These are phyloP conservation scores for Cryptococcus sp. DNA, from an alignment of 1,284 basidiomycete genomes.

Conservation along the genomic window DNA sequence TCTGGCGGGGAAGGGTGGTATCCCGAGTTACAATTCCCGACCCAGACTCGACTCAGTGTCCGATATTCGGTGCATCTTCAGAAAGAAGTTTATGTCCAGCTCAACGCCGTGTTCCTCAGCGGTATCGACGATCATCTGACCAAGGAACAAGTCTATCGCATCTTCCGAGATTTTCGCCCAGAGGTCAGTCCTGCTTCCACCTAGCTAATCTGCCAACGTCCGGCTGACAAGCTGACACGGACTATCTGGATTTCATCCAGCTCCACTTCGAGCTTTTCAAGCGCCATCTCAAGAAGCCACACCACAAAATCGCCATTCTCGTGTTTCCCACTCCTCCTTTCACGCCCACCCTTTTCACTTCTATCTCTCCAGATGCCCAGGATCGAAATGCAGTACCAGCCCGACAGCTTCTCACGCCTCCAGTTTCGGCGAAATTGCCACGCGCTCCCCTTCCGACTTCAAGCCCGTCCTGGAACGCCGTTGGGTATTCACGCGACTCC, in stretches of 20 bases:
- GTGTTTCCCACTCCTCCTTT: neutral
- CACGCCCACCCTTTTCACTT: too few relatives aligned
- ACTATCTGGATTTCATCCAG: neutral
- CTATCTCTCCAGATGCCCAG: too few relatives aligned
- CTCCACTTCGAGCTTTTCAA: conserved; percentile 1
- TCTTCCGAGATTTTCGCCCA: neutral
- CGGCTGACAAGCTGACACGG: neutral
- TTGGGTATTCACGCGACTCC: too few relatives aligned
- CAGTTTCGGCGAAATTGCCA: too few relatives aligned
- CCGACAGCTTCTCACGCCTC: too few relatives aligned
- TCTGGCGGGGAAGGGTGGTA: conserved; percentile 5
- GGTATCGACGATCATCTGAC: conserved; percentile 3
- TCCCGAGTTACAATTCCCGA: conserved; percentile 17
- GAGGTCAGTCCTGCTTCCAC: conserved; percentile 1
- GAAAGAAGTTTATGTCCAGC: conserved; percentile 12
- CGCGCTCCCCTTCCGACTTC: too few relatives aligned
- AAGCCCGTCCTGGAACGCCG: too few relatives aligned
- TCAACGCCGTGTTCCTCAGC: conserved; percentile 13
- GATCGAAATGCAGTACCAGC: too few relatives aligned
- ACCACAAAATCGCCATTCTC: neutral
- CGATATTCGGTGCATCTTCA: conserved; percentile 3
- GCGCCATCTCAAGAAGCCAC: neutral
- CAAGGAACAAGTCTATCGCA: neutral
- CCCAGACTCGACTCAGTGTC: conserved; percentile 13
- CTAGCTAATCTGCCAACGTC: neutral